A percentile compares a stretch with the other conserved stretches of the same genome.
These are phyloP conservation scores for Carex littledalei DNA, from an alignment of 176 grass and related monocot species.

Conservation along the genomic window DNA sequence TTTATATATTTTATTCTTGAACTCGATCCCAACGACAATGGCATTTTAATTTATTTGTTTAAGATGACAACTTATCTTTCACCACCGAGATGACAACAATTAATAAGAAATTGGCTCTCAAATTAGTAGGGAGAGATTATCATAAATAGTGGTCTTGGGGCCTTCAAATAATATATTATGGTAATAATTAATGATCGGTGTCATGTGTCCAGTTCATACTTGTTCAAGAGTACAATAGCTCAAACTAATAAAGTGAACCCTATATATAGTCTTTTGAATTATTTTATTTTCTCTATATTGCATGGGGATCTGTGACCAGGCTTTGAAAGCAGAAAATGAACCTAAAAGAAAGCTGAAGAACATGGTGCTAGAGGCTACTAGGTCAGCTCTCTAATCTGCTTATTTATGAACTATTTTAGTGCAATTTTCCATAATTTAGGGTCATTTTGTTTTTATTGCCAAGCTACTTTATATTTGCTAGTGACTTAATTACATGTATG, in stretches of 20 bases:
- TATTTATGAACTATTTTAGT: conserved; percentile 8
- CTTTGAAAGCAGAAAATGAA: conserved; percentile 42
- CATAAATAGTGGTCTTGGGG: background rate
- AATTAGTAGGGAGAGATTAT: background rate
- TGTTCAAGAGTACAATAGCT: background rate
- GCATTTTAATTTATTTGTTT: background rate
- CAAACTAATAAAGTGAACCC: background rate
- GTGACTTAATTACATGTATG: background rate
- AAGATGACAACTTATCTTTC: background rate
- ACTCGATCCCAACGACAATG: background rate
- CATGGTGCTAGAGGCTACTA: conserved; percentile 67
- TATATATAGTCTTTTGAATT: background rate
- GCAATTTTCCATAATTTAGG: background rate
- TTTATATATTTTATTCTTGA: background rate
- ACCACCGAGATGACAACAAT: background rate
- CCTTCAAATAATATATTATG: background rate
- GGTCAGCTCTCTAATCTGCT: conserved; percentile 28
- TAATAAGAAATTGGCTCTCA: background rate
- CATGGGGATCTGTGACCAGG: conserved; percentile 29
- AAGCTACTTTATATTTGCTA: background rate
- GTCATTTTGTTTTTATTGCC: background rate
- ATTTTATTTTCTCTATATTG: background rate
- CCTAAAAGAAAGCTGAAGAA: conserved; percentile 53
- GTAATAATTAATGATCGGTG: background rate
- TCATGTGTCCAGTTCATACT: background rate